phyloP scores from a whole-genome alignment of 1,284 basidiomycete genomes.

The Austroboletus olivaceoglutinosus region DNA sequence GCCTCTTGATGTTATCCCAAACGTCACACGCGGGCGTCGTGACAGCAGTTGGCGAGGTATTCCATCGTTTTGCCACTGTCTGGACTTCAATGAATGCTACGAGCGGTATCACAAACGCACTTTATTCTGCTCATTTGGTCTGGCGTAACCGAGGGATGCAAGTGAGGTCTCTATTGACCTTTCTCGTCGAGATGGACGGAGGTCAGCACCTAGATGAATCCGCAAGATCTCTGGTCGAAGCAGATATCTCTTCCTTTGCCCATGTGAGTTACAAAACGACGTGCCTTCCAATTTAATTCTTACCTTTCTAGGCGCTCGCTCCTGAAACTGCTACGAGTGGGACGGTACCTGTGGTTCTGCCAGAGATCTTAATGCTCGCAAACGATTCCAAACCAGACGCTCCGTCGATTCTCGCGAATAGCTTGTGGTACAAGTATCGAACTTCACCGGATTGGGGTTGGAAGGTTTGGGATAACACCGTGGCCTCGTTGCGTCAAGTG shows the following conservation, averaged over 20 bases:
- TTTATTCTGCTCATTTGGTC: constrained; percentile 60
- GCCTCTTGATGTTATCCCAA: constrained; percentile 53
- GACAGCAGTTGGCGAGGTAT: constrained; percentile 58
- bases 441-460: constrained; percentile 68
- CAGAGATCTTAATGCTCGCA: constrained; percentile 64
- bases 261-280: constrained; percentile 48
- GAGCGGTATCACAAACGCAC: constrained; percentile 49
- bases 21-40: constrained; percentile 52
- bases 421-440: constrained; percentile 76
- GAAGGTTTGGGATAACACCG: constrained; percentile 77
- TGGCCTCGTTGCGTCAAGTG: constrained; percentile 66
- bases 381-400: constrained; percentile 56
- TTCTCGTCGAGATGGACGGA: constrained; percentile 64
- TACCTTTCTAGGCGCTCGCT: constrained; percentile 40
- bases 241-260: constrained; percentile 58
- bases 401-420: constrained; percentile 66
- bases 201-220: constrained; percentile 50
- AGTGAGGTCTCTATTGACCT: constrained; percentile 56
- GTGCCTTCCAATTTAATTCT: neutral
- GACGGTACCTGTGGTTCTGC: constrained; percentile 56
- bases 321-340: constrained; percentile 47
- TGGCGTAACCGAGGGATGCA: constrained; percentile 65
- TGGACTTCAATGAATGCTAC: constrained; percentile 77
- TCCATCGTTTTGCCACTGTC: constrained; percentile 63
- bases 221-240: constrained; percentile 55